These are phyloP conservation scores for Ophiostoma australiae DNA, from an alignment of 2,329 filamentous ascomycete species.

Conservation along the genomic window DNA sequence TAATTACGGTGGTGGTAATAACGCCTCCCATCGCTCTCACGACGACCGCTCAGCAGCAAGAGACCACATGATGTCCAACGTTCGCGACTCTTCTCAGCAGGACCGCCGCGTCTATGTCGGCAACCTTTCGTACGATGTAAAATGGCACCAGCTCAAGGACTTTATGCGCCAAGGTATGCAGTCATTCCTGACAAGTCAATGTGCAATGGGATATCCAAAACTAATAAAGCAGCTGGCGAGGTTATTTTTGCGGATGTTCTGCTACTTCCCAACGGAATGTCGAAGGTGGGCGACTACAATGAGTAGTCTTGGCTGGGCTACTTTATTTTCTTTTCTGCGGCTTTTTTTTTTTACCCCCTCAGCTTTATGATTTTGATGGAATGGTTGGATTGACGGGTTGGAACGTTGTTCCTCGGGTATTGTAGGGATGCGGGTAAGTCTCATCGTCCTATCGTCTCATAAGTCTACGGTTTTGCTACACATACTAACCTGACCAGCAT, in stretches of 20 bases:
- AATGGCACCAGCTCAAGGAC: slow-evolving; percentile 99
- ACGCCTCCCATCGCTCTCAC: slow-evolving; percentile 63
- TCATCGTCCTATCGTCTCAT: background rate
- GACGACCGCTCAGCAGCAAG: slow-evolving; percentile 80
- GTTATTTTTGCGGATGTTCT: slow-evolving; percentile 99
- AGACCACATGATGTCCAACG: slow-evolving; percentile 93
- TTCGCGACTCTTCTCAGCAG: slow-evolving; percentile 93
- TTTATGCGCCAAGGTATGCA: slow-evolving; percentile 98
- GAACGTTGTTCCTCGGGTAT: slow-evolving; percentile 76
- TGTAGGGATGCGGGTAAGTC: slow-evolving; percentile 99
- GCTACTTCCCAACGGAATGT: slow-evolving; percentile 99
- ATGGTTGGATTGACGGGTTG: slow-evolving; percentile 98
- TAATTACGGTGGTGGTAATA: slow-evolving; percentile 49
- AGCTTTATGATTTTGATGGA: slow-evolving; percentile 60
- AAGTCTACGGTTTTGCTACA: background rate
- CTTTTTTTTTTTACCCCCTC: slow-evolving; percentile 54
- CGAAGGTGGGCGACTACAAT: slow-evolving; percentile 97
- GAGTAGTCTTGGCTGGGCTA: slow-evolving; percentile 78
- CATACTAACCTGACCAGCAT: slow-evolving; percentile 56
- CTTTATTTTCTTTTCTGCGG: slow-evolving; percentile 46
- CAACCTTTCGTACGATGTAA: slow-evolving; percentile 98
- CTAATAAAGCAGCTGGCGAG: slow-evolving; percentile 71
- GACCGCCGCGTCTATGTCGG: slow-evolving; percentile 99
- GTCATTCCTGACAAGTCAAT: background rate
- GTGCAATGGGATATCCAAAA: slow-evolving; percentile 31